These are phyloP conservation scores for Mucor irregularis DNA, from an alignment of 371 early-diverging fungal species.

Conservation along the genomic window DNA sequence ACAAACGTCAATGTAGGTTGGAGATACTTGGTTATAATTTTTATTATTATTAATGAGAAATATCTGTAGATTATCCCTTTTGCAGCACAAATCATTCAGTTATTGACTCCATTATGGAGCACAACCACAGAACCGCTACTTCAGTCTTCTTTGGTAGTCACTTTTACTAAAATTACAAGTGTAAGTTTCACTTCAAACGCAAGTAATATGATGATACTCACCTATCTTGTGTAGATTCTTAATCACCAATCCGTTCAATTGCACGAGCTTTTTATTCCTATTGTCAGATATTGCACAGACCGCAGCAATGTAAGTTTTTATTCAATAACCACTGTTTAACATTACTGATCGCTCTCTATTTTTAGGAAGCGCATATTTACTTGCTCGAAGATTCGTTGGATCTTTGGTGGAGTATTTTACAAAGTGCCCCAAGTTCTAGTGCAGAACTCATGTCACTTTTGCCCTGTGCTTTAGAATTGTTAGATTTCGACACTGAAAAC, in stretches of 20 bases:
- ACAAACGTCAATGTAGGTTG: constrained; percentile 63
- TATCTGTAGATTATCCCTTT: constrained; percentile 65
- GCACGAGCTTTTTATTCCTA: constrained; percentile 73
- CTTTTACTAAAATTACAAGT: constrained; percentile 73
- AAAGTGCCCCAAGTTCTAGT: constrained; percentile 58
- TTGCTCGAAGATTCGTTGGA: constrained; percentile 87
- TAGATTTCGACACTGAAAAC: constrained; percentile 78
- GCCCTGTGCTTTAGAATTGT: constrained; percentile 58
- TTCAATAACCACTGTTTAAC: not conserved
- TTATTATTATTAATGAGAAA: not conserved
- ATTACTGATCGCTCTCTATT: not conserved
- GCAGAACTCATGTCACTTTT: constrained; percentile 64
- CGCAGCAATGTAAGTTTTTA: constrained; percentile 40
- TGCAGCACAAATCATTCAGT: constrained; percentile 66
- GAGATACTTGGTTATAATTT: not conserved
- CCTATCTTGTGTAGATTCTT: constrained; percentile 53
- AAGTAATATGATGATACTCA: not conserved
- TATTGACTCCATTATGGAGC: constrained; percentile 84
- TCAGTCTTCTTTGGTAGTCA: constrained; percentile 74
- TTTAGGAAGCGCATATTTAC: constrained; percentile 77
- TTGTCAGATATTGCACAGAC: constrained; percentile 73
- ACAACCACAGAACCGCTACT: constrained; percentile 77
- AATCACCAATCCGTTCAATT: constrained; percentile 69
- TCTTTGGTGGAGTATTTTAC: constrained; percentile 81
- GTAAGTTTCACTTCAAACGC: constrained; percentile 31